Evolutionary conservation across 352 stramenopile species (phyloP).

Genomic region (Pythium brachiatum): DNA sequence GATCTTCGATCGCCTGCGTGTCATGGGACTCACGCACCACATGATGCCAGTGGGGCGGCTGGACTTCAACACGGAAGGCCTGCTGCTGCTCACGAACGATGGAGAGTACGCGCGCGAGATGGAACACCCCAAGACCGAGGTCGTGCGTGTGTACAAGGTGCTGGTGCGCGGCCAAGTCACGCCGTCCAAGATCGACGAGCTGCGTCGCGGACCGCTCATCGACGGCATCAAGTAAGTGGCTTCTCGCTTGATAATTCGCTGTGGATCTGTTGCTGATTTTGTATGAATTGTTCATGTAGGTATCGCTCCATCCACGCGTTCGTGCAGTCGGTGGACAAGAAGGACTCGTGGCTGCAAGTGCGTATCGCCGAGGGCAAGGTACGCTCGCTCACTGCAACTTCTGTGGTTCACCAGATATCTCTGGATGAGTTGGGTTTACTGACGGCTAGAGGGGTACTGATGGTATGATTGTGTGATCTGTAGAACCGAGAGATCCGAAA

Average conservation of each 20-base stretch:
- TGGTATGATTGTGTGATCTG: neutral
- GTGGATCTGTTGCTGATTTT: conserved; percentile 1
- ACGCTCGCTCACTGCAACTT: neutral
- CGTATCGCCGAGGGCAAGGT: conserved; percentile 87
- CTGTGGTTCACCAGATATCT: too few relatives aligned
- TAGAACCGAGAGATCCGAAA: conserved; percentile 91
- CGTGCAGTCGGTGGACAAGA: conserved; percentile 79
- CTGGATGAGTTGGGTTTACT: too few relatives aligned
- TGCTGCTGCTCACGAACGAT: conserved; percentile 92
- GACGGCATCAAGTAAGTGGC: conserved; percentile 72
- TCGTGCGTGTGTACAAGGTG: conserved; percentile 80
- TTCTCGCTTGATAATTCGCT: neutral
- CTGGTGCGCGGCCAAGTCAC: conserved; percentile 79
- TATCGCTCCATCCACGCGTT: conserved; percentile 72
- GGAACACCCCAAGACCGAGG: conserved; percentile 81
- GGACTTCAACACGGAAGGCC: conserved; percentile 91
- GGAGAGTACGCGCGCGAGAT: conserved; percentile 86
- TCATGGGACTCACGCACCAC: conserved; percentile 79
- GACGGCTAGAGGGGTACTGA: neutral
- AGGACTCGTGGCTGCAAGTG: conserved; percentile 89
- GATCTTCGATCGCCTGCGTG: conserved; percentile 84
- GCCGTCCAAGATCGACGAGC: conserved; percentile 76
- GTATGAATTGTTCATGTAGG: conserved; percentile 6
- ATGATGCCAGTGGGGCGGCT: conserved; percentile 90
- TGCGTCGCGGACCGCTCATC: conserved; percentile 74